Evolutionary conservation across 306 rosid species (phyloP).

Genomic region (Delonix regia): DNA sequence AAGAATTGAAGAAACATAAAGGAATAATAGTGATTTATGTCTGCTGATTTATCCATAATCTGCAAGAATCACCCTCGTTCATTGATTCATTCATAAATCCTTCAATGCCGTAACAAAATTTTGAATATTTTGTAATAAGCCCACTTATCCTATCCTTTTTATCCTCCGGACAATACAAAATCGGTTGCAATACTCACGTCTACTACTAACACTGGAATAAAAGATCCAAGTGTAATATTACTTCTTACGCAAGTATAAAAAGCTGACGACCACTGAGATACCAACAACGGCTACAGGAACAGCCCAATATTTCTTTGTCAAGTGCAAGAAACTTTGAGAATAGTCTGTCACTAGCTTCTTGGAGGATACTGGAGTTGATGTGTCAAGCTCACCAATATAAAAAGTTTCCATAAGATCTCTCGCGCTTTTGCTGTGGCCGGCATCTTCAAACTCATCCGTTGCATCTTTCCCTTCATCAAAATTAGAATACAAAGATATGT

Average conservation of each 20-base stretch:
- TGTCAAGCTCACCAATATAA: slow-evolving; percentile 73
- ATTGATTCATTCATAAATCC: slow-evolving; percentile 32
- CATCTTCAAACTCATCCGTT: slow-evolving; percentile 92
- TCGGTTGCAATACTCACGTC: slow-evolving; percentile 36
- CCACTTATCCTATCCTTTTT: slow-evolving; percentile 12
- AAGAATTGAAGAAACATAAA: too few relatives aligned
- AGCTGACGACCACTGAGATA: slow-evolving; percentile 59
- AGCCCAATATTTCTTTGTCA: slow-evolving; percentile 66
- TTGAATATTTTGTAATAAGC: slow-evolving; percentile 21
- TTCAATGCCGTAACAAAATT: slow-evolving; percentile 16
- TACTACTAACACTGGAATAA: slow-evolving; percentile 1
- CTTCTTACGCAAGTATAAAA: slow-evolving; percentile 64
- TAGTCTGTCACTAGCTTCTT: slow-evolving; percentile 22
- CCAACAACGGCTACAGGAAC: slow-evolving; percentile 61
- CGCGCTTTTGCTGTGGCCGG: slow-evolving; percentile 77
- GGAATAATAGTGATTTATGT: neutral
- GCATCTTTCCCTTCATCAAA: slow-evolving; percentile 70
- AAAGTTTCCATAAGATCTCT: slow-evolving; percentile 69
- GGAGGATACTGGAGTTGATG: slow-evolving; percentile 42
- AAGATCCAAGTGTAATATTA: slow-evolving; percentile 30
- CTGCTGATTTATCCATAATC: neutral
- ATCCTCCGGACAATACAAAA: slow-evolving; percentile 43
- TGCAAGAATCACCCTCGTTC: neutral
- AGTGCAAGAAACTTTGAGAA: slow-evolving; percentile 41
- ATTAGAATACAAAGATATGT: slow-evolving; percentile 27